Percentiles rank a stretch among this genome's conserved stretches.
phyloP scores from a whole-genome alignment of 2,329 filamentous ascomycete genomes.

The Paramyrothecium roridum region DNA sequence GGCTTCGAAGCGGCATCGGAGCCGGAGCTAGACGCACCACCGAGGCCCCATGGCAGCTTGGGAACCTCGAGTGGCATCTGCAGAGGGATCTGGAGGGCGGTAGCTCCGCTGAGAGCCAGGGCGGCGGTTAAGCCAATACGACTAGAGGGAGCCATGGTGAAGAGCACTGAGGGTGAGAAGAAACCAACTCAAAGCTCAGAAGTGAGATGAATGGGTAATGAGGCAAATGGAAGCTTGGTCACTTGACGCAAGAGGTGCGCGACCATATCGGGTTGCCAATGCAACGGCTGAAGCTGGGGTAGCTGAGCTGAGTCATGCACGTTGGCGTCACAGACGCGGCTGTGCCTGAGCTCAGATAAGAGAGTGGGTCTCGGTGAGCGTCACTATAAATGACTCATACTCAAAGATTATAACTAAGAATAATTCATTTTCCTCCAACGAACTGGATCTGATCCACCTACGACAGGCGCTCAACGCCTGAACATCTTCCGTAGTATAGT shows the following conservation, averaged over 20 bases:
- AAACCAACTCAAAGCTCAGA: background rate
- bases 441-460: conserved; percentile 1
- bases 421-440: background rate
- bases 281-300: background rate
- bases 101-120: conserved; percentile 20
- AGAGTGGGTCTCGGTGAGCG: background rate
- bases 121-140: conserved; percentile 14
- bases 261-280: background rate
- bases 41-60: conserved; percentile 9
- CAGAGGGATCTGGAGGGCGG: conserved; percentile 19
- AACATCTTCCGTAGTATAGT: conserved; percentile 7
- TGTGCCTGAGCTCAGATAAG: background rate
- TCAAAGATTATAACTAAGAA: background rate
- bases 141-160: conserved; percentile 8
- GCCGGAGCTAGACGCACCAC: conserved; percentile 8
- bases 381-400: background rate
- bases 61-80: conserved; percentile 8
- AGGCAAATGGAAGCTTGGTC: background rate
- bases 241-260: background rate
- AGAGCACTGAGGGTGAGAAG: background rate
- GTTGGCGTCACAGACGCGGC: too few species aligned
- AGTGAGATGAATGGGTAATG: background rate
- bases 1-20: conserved; percentile 25
- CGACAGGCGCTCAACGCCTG: background rate
- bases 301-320: background rate